phyloP scores from a whole-genome alignment of 768 basidiomycete species.

The Terana coerulea region DNA sequence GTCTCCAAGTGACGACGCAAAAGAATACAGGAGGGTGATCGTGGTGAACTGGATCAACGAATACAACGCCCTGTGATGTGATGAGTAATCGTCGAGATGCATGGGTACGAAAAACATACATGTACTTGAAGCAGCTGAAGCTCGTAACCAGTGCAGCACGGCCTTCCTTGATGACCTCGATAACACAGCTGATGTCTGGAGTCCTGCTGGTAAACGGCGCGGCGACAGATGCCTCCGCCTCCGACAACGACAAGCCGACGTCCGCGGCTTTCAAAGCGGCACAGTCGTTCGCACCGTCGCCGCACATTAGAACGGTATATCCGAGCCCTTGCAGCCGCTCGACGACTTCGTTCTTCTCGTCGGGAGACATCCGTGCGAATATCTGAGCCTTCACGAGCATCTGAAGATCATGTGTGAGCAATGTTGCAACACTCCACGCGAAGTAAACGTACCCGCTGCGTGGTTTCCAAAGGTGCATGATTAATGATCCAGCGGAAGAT shows the following conservation, averaged over 20 bases:
- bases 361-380: constrained; percentile 98
- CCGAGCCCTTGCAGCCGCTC: constrained; percentile 91
- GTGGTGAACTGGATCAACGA: constrained; percentile 99
- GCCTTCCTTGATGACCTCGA: constrained; percentile 96
- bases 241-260: constrained; percentile 93
- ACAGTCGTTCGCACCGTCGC: constrained; percentile 98
- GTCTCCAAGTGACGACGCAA: constrained; percentile 94
- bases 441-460: constrained; percentile 70
- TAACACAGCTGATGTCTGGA: constrained; percentile 92
- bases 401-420: constrained; percentile 42
- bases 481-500: constrained; percentile 99
- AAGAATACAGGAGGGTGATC: constrained; percentile 91
- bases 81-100: too few species aligned
- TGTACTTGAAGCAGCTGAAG: constrained; percentile 99
- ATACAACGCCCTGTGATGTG: constrained; percentile 89
- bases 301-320: constrained; percentile 97
- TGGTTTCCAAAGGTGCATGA: constrained; percentile 86
- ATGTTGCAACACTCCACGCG: too few species aligned
- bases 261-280: constrained; percentile 98
- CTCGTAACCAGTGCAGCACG: constrained; percentile 94
- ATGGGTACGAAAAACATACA: constrained; percentile 52
- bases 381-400: constrained; percentile 97
- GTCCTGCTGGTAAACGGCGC: constrained; percentile 94
- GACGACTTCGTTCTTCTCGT: constrained; percentile 98
- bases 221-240: constrained; percentile 97